A percentile compares a stretch with the other conserved stretches of the same genome.
Evolutionary conservation across 148 eudicot genomes (phyloP).

Genomic region (Rhododendron mucronatum): DNA sequence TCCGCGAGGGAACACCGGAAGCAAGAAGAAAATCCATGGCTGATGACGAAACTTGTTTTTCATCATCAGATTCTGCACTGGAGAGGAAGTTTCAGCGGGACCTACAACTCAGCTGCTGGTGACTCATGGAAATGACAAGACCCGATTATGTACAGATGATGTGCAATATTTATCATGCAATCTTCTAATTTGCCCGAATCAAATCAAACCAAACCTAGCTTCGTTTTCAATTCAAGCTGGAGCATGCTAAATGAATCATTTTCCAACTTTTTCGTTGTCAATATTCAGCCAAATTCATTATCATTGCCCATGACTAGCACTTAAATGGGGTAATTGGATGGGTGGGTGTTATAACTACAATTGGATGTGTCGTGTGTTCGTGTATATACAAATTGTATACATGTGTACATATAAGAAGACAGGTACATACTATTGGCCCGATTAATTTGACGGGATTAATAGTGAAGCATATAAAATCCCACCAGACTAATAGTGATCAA

Average conservation of each 20-base stretch:
- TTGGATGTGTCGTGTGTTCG: not conserved
- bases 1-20: not conserved
- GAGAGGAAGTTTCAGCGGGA: not conserved
- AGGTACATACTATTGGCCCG: not conserved
- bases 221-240: not conserved
- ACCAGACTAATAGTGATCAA: not conserved
- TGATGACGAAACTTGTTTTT: not conserved
- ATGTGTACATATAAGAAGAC: not conserved
- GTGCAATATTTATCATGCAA: not conserved
- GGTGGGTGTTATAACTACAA: not conserved
- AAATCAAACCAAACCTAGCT: not conserved
- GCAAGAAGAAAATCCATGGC: conserved; percentile 1
- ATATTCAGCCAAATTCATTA: not conserved
- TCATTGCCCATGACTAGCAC: not conserved
- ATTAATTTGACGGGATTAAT: not conserved
- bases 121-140: not conserved
- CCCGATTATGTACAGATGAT: not conserved
- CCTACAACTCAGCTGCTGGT: conserved; percentile 9
- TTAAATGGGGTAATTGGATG: not conserved
- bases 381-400: no score
- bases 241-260: not conserved
- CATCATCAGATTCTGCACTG: not conserved
- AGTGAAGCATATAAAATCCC: not conserved
- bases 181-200: not conserved
- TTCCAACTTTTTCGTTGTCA: not conserved